Percentiles rank a stretch among this genome's conserved stretches.
phyloP scores from a whole-genome alignment of 2,329 filamentous ascomycete genomes.

The Diaporthe aspalathi region DNA sequence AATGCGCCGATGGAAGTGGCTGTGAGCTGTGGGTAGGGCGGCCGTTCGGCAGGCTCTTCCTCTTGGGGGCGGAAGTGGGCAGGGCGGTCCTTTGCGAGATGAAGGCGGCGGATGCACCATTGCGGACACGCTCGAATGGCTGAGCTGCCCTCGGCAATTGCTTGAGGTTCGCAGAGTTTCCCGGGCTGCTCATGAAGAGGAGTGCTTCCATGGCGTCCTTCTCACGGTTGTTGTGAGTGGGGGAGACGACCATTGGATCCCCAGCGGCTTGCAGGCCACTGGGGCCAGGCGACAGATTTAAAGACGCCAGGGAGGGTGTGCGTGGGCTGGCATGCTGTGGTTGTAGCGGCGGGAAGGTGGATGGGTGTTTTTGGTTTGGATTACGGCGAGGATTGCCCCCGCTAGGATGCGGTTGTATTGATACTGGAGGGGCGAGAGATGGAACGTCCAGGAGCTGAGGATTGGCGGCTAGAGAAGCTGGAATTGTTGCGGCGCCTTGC shows the following conservation, averaged over 20 bases:
- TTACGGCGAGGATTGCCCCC: slow-evolving; percentile 60
- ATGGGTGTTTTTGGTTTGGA: slow-evolving; percentile 61
- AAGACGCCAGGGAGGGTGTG: slow-evolving; percentile 53
- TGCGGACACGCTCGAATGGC: slow-evolving; percentile 50
- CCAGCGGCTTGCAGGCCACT: slow-evolving; percentile 51
- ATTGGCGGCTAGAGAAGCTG: slow-evolving; percentile 38
- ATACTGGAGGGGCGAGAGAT: slow-evolving; percentile 64
- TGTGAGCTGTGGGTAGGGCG: slow-evolving; percentile 50
- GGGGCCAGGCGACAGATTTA: slow-evolving; percentile 52
- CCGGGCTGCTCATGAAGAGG: slow-evolving; percentile 84
- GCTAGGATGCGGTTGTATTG: slow-evolving; percentile 62
- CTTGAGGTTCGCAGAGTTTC: slow-evolving; percentile 74
- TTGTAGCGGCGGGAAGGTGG: slow-evolving; percentile 59
- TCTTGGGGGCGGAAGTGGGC: slow-evolving; percentile 58
- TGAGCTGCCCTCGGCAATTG: slow-evolving; percentile 60
- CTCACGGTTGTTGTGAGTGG: slow-evolving; percentile 77
- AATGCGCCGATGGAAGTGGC: slow-evolving; percentile 45
- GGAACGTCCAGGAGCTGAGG: slow-evolving; percentile 37
- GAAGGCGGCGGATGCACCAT: slow-evolving; percentile 46
- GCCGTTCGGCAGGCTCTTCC: slow-evolving; percentile 64
- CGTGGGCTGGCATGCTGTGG: slow-evolving; percentile 55
- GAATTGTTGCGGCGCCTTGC: slow-evolving; percentile 50
- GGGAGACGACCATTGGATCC: slow-evolving; percentile 72
- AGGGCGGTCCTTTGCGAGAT: slow-evolving; percentile 53
- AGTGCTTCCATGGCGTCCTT: slow-evolving; percentile 85